Percentiles rank a stretch among this genome's conserved stretches.
phyloP scores from a whole-genome alignment of 208 protist genomes.

The Acanthamoeba rhysodes region DNA sequence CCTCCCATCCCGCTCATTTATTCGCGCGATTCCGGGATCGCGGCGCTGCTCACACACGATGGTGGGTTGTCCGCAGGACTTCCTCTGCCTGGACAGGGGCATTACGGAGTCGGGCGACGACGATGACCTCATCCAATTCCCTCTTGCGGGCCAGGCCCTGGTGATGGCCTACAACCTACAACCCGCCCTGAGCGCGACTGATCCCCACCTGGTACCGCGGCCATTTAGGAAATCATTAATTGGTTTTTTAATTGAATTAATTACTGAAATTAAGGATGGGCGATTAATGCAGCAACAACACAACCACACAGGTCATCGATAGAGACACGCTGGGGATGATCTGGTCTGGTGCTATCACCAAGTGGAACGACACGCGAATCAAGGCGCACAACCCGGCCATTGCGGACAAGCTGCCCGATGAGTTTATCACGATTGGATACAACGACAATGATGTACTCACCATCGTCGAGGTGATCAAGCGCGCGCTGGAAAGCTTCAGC shows the following conservation, averaged over 20 bases:
- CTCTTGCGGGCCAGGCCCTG: not conserved
- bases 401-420: not conserved
- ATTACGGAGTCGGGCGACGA: not conserved
- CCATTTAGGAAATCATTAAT: too few relatives aligned
- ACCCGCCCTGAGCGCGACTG: not conserved
- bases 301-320: not conserved
- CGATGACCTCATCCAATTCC: not conserved
- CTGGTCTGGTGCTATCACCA: not conserved
- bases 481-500: not conserved
- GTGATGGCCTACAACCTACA: constrained; percentile 21
- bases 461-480: constrained; percentile 13
- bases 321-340: not conserved
- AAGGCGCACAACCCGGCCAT: not conserved
- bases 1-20: too few relatives aligned
- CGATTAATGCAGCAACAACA: too few relatives aligned
- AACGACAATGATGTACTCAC: not conserved
- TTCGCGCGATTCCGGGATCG: too few relatives aligned
- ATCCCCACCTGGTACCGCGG: not conserved
- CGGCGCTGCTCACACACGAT: too few relatives aligned
- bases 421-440: not conserved
- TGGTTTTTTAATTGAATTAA: too few relatives aligned
- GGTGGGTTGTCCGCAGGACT: not conserved
- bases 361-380: not conserved
- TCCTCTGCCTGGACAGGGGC: not conserved
- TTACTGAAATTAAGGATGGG: too few relatives aligned